Evolutionary conservation across 441 rosid genomes (phyloP).

Genomic region (Jatropha multifida): DNA sequence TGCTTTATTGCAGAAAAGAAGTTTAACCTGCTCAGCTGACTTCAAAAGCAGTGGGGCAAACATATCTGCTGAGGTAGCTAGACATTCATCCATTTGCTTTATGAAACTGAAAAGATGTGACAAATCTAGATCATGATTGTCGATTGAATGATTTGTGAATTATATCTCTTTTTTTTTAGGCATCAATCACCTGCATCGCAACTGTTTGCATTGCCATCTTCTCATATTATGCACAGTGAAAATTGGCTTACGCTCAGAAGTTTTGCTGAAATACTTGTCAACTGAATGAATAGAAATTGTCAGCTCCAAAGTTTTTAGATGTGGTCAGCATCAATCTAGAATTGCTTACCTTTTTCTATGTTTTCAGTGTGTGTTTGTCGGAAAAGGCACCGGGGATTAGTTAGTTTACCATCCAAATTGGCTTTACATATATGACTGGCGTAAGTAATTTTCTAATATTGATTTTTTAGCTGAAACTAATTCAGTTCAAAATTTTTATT

Average conservation of each 20-base stretch:
- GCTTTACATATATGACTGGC: too few relatives aligned
- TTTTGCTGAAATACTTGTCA: not conserved
- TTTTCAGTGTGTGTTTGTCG: too few relatives aligned
- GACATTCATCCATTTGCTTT: not conserved
- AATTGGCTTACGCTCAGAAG: not conserved
- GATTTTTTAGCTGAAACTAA: too few relatives aligned
- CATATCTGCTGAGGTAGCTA: conserved; percentile 26
- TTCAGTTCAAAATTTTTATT: too few relatives aligned
- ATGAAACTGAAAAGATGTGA: not conserved
- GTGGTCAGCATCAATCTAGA: not conserved
- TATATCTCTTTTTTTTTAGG: not conserved
- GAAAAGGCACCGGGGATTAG: too few relatives aligned
- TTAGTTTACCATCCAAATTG: too few relatives aligned
- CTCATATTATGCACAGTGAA: not conserved
- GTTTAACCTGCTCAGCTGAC: conserved; percentile 20
- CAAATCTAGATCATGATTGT: not conserved
- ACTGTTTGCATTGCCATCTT: not conserved
- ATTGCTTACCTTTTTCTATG: not conserved
- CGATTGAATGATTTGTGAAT: not conserved
- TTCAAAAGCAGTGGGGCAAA: not conserved
- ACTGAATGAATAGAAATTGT: not conserved
- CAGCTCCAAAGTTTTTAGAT: not conserved
- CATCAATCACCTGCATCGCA: not conserved
- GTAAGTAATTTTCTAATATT: too few relatives aligned
- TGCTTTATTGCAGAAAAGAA: conserved; percentile 46